Base-by-base conservation (phyloP, 495 filamentous ascomycete species). In the Tuber borchii region DNA sequence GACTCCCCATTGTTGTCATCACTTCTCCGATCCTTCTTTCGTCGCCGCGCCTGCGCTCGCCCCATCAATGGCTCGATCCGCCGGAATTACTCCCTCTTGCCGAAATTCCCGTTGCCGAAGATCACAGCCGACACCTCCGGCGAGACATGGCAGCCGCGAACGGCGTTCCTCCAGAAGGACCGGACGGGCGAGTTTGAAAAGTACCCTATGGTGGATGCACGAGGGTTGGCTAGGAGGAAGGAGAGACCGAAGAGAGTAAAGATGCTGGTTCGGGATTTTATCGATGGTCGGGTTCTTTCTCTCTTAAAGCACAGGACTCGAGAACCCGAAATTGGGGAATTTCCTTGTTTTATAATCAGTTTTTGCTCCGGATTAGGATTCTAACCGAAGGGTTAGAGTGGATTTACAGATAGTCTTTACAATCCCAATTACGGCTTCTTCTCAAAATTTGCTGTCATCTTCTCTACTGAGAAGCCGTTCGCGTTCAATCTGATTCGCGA, bases 361-460 rank as follows among this genome's bases (percentile, higher is more conserved):
- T 34, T 17, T 12, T 65, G 12, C 34, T 26, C 56, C 56, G 5
- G 56, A 65, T 65, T 5, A 65, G 56, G 39, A 19, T 71, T 71
- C 61, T 71, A 45, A 45, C 34, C 22, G 43, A 34, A 71, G 70
- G 70, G 34, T 40, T n/a, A 17, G 34, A 42, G 70, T 22, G 34
- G 70, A 34, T 40, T 16, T 75, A 14, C 77, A 97, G 95, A 99
- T 85, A 95, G 92, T 80, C 86, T 99, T 44, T 99, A 99, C 83
- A 99, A 99, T 83, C 95, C 94, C 0, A 86, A 94, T 83, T 99
- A 99, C 80, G 95, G 95, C 73, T 99, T 98, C 85, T 99, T 99
- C 85, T 93, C 94, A 45, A 97, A 97, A 83, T 93, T 97, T 83
- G 95, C 91, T 80, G 93, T 95, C 77, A 99, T 99, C 82, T 98